These are phyloP conservation scores for Ogataea nakhonphanomensis DNA, from an alignment of 805 yeast genomes.

Conservation along the genomic window DNA sequence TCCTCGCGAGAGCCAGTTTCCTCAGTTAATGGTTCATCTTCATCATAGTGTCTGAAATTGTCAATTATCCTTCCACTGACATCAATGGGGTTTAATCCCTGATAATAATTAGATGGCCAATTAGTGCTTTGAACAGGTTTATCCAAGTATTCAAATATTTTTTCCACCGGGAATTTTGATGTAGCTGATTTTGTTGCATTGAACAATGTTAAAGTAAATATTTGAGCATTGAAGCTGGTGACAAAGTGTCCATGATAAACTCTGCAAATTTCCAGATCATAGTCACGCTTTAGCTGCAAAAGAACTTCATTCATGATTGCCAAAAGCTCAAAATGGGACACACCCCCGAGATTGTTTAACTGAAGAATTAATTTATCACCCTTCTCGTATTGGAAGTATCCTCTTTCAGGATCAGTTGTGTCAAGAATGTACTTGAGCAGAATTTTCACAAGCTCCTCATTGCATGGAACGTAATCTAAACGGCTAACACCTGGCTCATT, in stretches of 20 bases:
- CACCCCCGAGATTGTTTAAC: conserved; percentile 38
- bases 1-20: conserved; percentile 10
- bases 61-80: conserved; percentile 26
- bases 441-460: conserved; percentile 30
- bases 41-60: conserved; percentile 29
- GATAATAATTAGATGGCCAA: conserved; percentile 29
- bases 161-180: conserved; percentile 18
- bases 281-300: conserved; percentile 24
- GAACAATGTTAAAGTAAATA: conserved; percentile 36
- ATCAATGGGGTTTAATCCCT: conserved; percentile 18
- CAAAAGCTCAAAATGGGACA: conserved; percentile 33
- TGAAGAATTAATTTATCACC: conserved; percentile 32
- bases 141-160: conserved; percentile 32
- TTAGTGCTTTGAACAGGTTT: conserved; percentile 31
- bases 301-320: conserved; percentile 28
- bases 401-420: conserved; percentile 28
- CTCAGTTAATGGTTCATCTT: conserved; percentile 17
- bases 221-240: conserved; percentile 37
- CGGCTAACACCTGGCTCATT: conserved; percentile 39
- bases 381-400: conserved; percentile 29
- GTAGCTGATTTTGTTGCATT: conserved; percentile 32
- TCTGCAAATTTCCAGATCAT: conserved; percentile 30
- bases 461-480: conserved; percentile 30
- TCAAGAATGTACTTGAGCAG: conserved; percentile 30
- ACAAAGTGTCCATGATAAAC: conserved; percentile 35